Base-by-base conservation (phyloP, 306 rosid species). In the Glycyrrhiza uralensis region DNA sequence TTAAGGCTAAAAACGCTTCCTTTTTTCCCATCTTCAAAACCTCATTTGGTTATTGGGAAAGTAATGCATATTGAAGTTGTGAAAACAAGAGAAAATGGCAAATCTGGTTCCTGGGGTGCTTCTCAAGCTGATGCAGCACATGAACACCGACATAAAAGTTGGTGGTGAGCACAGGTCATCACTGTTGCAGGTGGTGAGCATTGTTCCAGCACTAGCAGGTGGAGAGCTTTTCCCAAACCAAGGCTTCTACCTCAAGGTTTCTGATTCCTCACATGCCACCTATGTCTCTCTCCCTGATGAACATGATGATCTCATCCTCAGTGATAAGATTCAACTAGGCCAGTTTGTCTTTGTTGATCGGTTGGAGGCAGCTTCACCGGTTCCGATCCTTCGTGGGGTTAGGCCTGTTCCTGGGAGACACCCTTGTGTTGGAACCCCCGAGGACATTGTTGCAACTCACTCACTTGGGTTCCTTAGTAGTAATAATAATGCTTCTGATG, bases 21-120 rank as follows among this genome's bases (percentile, higher is more conserved):
- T 72, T 45, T 56, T 46, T 54, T 11, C 20, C 24, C 4, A 12
- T 70, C 38, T 61, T 55, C 2, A 14, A 13, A 28, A 29, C 61
- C 71, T 55, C 79, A 54, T 75, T 69, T 57, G 82, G 62, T 72
- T 56, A 76, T 72, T 44, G 14, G 39, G 33, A 74, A 46, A 81
- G 88, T 81, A 76, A 90, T 87, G 93, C 93, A 72, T 78, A 54
- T 82, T 88, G 90, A 69, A 81, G 75, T 79, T 73, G n/a, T 74
- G 68, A 74, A 46, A 56, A 58, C 66, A 91, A 66, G 68, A 72
- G 66, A 62, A 80, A 79, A 95, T 95, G 99, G 96, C 99, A 62
- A 95, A 85, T 87, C 97, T 95, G n/a, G 93, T 95, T 33, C 96
- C 97, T n/a, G 99, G 97, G 18, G 97, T 95, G 15, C 97, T 95